Percentiles rank a stretch among this genome's conserved stretches.
Evolutionary conservation across 371 early-diverging fungal species (phyloP).

Genomic region (Mortierella sp.): DNA sequence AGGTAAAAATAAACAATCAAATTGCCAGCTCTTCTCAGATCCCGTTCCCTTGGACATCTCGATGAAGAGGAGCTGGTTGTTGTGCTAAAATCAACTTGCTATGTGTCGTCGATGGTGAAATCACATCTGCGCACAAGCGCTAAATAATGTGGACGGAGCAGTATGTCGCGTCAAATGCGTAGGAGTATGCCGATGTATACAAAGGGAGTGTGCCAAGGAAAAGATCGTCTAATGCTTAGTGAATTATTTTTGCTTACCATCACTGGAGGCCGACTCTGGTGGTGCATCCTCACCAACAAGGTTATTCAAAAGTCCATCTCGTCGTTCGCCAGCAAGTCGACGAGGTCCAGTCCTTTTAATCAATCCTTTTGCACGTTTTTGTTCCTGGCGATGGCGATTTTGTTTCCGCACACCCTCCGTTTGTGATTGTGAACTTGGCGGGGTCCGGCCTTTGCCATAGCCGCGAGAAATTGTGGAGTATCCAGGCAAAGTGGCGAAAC

Average conservation of each 20-base stretch:
- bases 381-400: too few species aligned
- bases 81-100: too few species aligned
- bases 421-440: too few species aligned
- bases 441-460: background rate
- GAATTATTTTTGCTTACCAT: conserved; percentile 1
- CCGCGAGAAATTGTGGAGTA: background rate
- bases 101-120: background rate
- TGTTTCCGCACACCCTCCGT: too few species aligned
- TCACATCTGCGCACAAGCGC: background rate
- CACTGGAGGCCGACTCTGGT: background rate
- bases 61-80: too few species aligned
- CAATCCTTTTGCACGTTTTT: background rate
- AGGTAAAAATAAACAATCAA: too few species aligned
- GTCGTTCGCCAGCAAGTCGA: conserved; percentile 38
- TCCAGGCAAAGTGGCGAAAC: background rate
- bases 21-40: too few species aligned
- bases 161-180: background rate
- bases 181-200: background rate
- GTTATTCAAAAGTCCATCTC: conserved; percentile 5
- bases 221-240: background rate
- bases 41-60: too few species aligned
- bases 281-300: background rate
- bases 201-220: background rate
- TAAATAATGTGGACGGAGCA: background rate
- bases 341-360: conserved; percentile 20